A percentile compares a stretch with the other conserved stretches of the same genome.
Evolutionary conservation across 176 grass and related monocot species (phyloP).

Genomic region (Neostapfia colusana): DNA sequence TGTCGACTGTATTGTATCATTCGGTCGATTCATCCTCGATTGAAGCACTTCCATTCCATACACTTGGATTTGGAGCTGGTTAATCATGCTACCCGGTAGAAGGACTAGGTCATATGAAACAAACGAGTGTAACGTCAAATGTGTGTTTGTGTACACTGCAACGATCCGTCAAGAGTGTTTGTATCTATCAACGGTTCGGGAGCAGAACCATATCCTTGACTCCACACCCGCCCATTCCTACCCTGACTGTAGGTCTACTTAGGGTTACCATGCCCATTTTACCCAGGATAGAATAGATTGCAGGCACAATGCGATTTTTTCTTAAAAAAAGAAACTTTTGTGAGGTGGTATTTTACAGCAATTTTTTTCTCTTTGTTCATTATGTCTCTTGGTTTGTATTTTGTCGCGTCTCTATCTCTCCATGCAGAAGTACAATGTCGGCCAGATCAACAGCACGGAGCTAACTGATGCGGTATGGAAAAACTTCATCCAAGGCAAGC

Average conservation of each 20-base stretch:
- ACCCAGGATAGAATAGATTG: background rate
- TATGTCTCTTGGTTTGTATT: background rate
- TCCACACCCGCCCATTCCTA: background rate
- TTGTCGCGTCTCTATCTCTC: background rate
- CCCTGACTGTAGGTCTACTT: background rate
- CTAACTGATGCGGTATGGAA: conserved; percentile 71
- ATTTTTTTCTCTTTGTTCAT: background rate
- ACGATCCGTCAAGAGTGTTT: background rate
- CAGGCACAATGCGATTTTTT: background rate
- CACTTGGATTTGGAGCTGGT: background rate
- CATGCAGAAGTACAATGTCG: conserved; percentile 82
- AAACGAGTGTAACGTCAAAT: background rate
- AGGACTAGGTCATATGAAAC: background rate
- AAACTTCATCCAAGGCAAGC: conserved; percentile 73
- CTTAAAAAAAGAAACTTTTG: too few species aligned
- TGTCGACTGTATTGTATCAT: background rate
- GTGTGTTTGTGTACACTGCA: background rate
- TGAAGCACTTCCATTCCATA: background rate
- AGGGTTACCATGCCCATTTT: background rate
- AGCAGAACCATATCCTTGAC: background rate
- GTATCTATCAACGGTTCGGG: background rate
- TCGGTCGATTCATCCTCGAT: background rate
- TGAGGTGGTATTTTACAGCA: background rate
- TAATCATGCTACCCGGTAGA: background rate
- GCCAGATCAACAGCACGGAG: conserved; percentile 71